A percentile compares a stretch with the other conserved stretches of the same genome.
These are phyloP conservation scores for Huiozyma naganishii DNA, from an alignment of 805 yeast species.

Conservation along the genomic window DNA sequence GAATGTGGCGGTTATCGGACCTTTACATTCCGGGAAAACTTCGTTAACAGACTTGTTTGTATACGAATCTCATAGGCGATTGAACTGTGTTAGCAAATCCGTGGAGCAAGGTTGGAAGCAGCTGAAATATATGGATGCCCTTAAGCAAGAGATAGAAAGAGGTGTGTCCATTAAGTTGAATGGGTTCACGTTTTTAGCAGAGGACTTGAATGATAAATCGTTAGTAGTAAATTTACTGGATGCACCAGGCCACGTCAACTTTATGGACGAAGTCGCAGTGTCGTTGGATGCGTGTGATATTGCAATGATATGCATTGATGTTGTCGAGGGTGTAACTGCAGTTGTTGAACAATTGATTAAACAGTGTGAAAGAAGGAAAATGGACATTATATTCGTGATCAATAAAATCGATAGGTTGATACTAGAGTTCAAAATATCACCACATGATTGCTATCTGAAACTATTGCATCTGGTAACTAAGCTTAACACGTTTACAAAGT, in stretches of 20 bases:
- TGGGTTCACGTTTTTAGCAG: slow-evolving; percentile 50
- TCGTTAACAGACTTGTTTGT: slow-evolving; percentile 61
- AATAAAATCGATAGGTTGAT: slow-evolving; percentile 84
- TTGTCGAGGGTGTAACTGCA: slow-evolving; percentile 69
- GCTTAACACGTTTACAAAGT: slow-evolving; percentile 40
- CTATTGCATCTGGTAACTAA: slow-evolving; percentile 49
- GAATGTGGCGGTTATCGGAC: slow-evolving; percentile 72
- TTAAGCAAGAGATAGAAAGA: slow-evolving; percentile 55
- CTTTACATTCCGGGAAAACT: slow-evolving; percentile 79
- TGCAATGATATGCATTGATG: slow-evolving; percentile 65
- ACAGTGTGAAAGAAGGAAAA: slow-evolving; percentile 38
- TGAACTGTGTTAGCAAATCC: slow-evolving; percentile 16
- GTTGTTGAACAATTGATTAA: slow-evolving; percentile 43
- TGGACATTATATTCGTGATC: slow-evolving; percentile 49
- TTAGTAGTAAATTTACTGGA: slow-evolving; percentile 57
- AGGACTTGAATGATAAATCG: slow-evolving; percentile 44
- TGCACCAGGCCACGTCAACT: slow-evolving; percentile 87
- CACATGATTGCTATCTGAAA: slow-evolving; percentile 62
- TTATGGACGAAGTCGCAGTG: slow-evolving; percentile 60
- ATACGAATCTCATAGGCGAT: slow-evolving; percentile 44
- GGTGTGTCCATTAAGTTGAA: slow-evolving; percentile 57
- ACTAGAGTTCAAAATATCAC: slow-evolving; percentile 67
- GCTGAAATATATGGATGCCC: slow-evolving; percentile 61
- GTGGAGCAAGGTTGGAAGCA: slow-evolving; percentile 33
- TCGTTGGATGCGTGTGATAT: slow-evolving; percentile 54